Conservation (phyloP, 1,284 basidiomycete genomes). For the Cryptococcus maquisensis region DNA sequence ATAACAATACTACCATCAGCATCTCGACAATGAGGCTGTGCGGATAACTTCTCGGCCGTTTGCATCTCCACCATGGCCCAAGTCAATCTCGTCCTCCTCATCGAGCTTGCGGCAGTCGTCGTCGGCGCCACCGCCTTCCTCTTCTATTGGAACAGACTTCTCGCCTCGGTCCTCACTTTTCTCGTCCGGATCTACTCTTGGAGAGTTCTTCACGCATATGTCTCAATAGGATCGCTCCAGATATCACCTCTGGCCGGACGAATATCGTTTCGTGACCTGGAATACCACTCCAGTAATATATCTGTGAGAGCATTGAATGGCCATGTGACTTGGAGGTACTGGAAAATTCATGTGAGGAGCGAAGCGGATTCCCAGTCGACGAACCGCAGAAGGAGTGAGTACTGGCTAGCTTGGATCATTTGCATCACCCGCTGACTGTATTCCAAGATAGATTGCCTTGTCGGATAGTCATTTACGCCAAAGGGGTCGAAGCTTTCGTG, state of each 20-base stretch:
- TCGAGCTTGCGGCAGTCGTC: slow-evolving; percentile 67
- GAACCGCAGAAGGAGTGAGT: slow-evolving; percentile 35
- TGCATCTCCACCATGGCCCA: background rate
- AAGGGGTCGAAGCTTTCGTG: slow-evolving; percentile 84
- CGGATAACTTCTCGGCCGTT: too few species aligned
- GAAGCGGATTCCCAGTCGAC: slow-evolving; percentile 45
- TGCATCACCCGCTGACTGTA: background rate
- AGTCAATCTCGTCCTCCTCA: slow-evolving; percentile 57
- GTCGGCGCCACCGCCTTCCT: slow-evolving; percentile 65
- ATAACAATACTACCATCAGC: too few species aligned
- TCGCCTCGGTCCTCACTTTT: slow-evolving; percentile 60
- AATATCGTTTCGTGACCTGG: slow-evolving; percentile 76
- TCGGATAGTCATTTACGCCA: slow-evolving; percentile 68
- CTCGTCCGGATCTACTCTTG: slow-evolving; percentile 44
- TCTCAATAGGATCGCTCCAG: slow-evolving; percentile 65
- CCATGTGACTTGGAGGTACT: slow-evolving; percentile 84
- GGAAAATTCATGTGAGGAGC: slow-evolving; percentile 67
- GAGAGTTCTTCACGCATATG: slow-evolving; percentile 43
- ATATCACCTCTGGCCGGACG: slow-evolving; percentile 82
- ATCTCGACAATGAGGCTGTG: too few species aligned
- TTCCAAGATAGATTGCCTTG: slow-evolving; percentile 57
- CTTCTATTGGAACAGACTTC: slow-evolving; percentile 83
- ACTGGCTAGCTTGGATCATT: background rate
- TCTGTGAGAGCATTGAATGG: slow-evolving; percentile 75
- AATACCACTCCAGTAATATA: slow-evolving; percentile 86